Conservation (phyloP, 805 yeast genomes). For the Pichia rugopelliculosa region DNA sequence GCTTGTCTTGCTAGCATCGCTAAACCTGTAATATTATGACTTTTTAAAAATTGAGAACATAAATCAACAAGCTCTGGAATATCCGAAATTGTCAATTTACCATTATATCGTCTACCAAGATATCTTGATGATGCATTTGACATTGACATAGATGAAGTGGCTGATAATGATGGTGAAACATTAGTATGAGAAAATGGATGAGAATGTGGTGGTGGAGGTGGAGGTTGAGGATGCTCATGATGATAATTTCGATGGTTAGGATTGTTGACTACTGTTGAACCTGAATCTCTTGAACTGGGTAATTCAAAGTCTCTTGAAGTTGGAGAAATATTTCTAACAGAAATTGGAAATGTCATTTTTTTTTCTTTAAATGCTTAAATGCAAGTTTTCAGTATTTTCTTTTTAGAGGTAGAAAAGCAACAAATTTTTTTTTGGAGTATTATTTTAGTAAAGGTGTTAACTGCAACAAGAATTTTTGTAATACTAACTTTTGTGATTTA, state of each 20-base stretch:
- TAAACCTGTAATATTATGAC: conserved; percentile 62
- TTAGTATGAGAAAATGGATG: not conserved
- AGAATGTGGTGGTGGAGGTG: too few relatives aligned
- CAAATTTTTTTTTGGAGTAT: not conserved
- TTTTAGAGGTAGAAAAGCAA: not conserved
- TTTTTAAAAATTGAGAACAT: conserved; percentile 47
- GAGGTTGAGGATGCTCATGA: not conserved
- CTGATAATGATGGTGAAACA: conserved; percentile 1
- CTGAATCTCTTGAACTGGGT: not conserved
- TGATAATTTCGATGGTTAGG: not conserved
- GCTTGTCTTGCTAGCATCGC: conserved; percentile 75
- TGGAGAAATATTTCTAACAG: not conserved
- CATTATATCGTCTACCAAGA: conserved; percentile 23
- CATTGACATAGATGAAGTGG: conserved; percentile 3
- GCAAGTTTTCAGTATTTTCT: not conserved
- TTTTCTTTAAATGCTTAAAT: not conserved
- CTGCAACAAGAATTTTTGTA: not conserved
- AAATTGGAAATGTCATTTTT: not conserved
- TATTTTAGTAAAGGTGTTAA: not conserved
- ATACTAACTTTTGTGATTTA: not conserved
- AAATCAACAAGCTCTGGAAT: conserved; percentile 44
- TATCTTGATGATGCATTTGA: conserved; percentile 15
- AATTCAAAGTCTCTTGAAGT: not conserved
- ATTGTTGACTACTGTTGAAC: not conserved
- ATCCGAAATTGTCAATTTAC: conserved; percentile 38